phyloP scores from a whole-genome alignment of 2,329 filamentous ascomycete species.

The Fusarium luffae region DNA sequence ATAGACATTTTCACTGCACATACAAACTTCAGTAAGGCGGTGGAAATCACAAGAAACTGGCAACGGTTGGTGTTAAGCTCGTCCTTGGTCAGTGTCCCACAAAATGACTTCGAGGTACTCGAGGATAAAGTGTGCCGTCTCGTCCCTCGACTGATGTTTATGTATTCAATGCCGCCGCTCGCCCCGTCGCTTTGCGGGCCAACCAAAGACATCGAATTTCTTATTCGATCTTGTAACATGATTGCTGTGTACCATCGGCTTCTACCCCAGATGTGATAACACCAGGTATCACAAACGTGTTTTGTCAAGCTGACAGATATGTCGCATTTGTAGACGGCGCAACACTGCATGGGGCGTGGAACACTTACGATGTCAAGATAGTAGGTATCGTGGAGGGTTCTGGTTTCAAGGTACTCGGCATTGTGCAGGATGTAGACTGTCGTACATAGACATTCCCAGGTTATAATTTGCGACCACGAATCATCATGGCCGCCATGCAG shows the following conservation, averaged over 20 bases:
- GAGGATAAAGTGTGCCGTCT: neutral
- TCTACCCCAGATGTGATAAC: conserved; percentile 25
- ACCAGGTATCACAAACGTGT: conserved; percentile 9
- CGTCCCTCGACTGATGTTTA: neutral
- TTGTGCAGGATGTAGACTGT: conserved; percentile 9
- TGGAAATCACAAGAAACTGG: neutral
- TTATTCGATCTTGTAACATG: conserved; percentile 18
- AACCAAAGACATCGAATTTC: conserved; percentile 8
- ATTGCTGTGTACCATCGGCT: conserved; percentile 22
- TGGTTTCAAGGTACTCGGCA: conserved; percentile 24
- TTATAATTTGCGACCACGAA: neutral
- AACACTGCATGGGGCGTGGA: neutral
- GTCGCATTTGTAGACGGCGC: conserved; percentile 11
- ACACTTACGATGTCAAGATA: conserved; percentile 3
- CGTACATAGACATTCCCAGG: neutral
- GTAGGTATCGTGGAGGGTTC: neutral
- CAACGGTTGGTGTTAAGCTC: neutral
- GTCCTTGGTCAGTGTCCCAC: neutral
- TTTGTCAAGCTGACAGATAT: conserved; percentile 40
- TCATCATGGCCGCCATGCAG: conserved; percentile 9
- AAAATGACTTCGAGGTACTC: neutral
- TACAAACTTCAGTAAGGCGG: neutral
- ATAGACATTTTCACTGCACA: neutral
- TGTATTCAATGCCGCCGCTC: neutral
- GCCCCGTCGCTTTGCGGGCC: conserved; percentile 16